Evolutionary conservation across 2,329 filamentous ascomycete species (phyloP), one percentile per base, ranked within the genome.

Genomic region (Cordyceps fumosorosea): DNA sequence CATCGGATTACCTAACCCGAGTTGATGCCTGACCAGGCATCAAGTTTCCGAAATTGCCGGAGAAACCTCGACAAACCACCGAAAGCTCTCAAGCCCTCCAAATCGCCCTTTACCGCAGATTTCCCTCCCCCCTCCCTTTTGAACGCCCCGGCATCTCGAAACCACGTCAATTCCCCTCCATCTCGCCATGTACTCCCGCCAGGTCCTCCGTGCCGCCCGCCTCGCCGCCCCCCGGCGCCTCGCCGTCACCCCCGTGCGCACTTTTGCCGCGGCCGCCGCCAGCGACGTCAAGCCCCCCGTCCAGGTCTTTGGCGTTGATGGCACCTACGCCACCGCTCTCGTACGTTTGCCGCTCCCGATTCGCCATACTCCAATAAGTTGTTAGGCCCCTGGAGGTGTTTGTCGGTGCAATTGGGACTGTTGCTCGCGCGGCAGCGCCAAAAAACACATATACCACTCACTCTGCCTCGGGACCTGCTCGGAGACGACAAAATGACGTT

Each of bases 291-390:
- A 90, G 84, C 87, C 93, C 72, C 95, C 95, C 69, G 83, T 97
- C 75, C 85, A 93, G 72, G 86, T 99, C 74, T 99, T 91, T 80
- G 95, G 95, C 71, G 82, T 99, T 75, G 95, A 98, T 80, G 95
- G 95, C 79, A 98, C 93, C 76, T 99, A 99, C 82, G 95, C 95
- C 77, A 92, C 89, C 81, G 95, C 95, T 82, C 85, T 99, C 88
- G 95, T 99, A 93, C 77, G 91, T 69, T 63, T 56, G 29, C 52
- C 24, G 10, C 3, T 26, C 52, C 18, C 18, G 11, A 20, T 22
- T 18, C 1, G 12, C 11, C 20, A 11, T 26, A 7, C n/a, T 2
- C 40, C 12, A 24, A 34, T n/a, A 18, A 16, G 24, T 16, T 16
- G 0, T 20, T 14, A 10, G 11, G 24, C 5, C 11, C 7, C 32